Percentiles rank a stretch among this genome's conserved stretches.
These are phyloP conservation scores for Secale cereale DNA, from an alignment of 176 grass and related monocot species.

Conservation along the genomic window DNA sequence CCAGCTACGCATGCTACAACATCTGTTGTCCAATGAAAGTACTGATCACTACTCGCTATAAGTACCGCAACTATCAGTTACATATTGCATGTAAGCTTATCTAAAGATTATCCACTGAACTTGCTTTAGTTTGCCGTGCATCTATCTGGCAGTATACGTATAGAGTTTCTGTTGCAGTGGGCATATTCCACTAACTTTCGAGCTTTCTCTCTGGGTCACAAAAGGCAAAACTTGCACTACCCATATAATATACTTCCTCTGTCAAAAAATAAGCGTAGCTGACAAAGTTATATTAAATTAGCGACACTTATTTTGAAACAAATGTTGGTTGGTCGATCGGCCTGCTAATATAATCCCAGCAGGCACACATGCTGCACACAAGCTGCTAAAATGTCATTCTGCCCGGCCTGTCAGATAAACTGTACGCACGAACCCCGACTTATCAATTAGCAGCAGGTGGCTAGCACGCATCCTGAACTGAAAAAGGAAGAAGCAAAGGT, in stretches of 20 bases:
- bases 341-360: no score
- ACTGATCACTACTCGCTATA: background rate
- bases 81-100: background rate
- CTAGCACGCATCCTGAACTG: background rate
- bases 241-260: no score
- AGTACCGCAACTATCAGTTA: background rate
- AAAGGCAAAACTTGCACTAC: background rate
- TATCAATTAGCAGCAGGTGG: no score
- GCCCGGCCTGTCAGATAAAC: no score
- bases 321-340: no score
- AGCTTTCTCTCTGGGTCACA: background rate
- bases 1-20: background rate
- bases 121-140: background rate
- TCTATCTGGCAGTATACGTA: background rate
- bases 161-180: background rate
- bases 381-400: no score
- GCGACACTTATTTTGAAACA: no score
- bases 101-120: constrained; percentile 4
- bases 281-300: no score
- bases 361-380: no score
- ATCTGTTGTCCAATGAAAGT: constrained; percentile 16
- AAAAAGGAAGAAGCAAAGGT: background rate
- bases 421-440: no score
- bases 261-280: no score
- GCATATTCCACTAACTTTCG: constrained; percentile 14